Conservation (phyloP, 257 asterid species). For the Penstemon barbatus region DNA sequence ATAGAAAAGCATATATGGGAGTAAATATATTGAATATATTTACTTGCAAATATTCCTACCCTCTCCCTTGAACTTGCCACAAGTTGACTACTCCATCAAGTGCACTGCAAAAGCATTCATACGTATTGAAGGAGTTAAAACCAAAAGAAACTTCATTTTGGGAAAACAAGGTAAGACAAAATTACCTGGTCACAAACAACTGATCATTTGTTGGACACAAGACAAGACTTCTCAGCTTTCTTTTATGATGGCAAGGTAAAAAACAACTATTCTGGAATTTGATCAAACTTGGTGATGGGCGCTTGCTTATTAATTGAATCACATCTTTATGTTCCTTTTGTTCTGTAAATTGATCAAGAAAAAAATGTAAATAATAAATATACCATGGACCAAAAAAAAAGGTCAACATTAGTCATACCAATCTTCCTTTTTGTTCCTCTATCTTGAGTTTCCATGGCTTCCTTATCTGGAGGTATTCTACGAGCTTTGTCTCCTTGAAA, state of each 20-base stretch:
- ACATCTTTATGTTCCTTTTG: constrained; percentile 49
- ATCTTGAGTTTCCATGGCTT: constrained; percentile 36
- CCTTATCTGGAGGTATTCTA: constrained; percentile 37
- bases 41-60: constrained; percentile 48
- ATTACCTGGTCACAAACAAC: constrained; percentile 69
- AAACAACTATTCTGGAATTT: constrained; percentile 43
- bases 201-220: constrained; percentile 69
- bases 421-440: constrained; percentile 46
- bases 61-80: constrained; percentile 82
- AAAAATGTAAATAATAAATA: constrained; percentile 10
- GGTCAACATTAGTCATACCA: constrained; percentile 39
- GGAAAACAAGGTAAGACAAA: constrained; percentile 16
- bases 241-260: constrained; percentile 63
- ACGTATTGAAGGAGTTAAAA: constrained; percentile 15
- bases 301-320: constrained; percentile 47
- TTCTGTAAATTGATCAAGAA: constrained; percentile 41
- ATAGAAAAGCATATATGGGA: not conserved
- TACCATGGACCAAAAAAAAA: constrained; percentile 13
- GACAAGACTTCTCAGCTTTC: constrained; percentile 68
- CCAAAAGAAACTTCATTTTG: not conserved
- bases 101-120: constrained; percentile 63
- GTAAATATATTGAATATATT: constrained; percentile 15
- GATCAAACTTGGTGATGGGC: constrained; percentile 47
- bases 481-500: constrained; percentile 39
- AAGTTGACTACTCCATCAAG: constrained; percentile 88